Base-by-base conservation (phyloP, 306 rosid genomes). In the Lathyrus oleraceus region DNA sequence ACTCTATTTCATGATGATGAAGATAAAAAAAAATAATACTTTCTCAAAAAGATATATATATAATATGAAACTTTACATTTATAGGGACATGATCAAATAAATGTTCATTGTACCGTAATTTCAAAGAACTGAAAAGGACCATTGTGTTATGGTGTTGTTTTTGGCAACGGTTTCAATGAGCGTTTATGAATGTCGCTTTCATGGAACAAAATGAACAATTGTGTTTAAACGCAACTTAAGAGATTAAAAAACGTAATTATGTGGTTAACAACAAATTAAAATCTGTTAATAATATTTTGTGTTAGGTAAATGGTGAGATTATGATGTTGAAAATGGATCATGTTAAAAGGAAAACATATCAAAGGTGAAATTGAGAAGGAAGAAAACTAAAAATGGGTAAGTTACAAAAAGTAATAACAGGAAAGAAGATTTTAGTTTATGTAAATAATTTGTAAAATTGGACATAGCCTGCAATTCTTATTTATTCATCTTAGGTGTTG, bases 161-260 rank as follows among this genome's bases (percentile, higher is more conserved):
- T 10, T 51, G 69, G 56, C 40, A 72, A 62, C 65, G 39, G 73
- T 71, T 67, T 71, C 48, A 25, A 78, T 69, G 42, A 35, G 72
- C 70, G 82, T 76, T 45, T 71, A 73, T 69, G 64, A 36, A 35
- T 74, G 86, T 86, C 63, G 30, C 71, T 81, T 65, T 76, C 79
- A 48, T 25, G 36, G 39, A 74, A 76, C 65, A 61, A 61, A 61
- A 76, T 68, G 61, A 76, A 81, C 56, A 15, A 54, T 36, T 39
- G 56, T 67, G 76, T 36, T 4, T 70, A 52, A 71, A 81, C 53
- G 82, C 21, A 76, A 77, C 78, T 53, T 53, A 11, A 5, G 62
- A 52, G 19, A 39, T 19, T 61, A 15, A 35, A 64, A 53, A 38
- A 56, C 5, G 20, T 28, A 61, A 13, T 8, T 6, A 61, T 59